These are phyloP conservation scores for Penicilliopsis zonata DNA, from an alignment of 495 filamentous ascomycete species.

Conservation along the genomic window DNA sequence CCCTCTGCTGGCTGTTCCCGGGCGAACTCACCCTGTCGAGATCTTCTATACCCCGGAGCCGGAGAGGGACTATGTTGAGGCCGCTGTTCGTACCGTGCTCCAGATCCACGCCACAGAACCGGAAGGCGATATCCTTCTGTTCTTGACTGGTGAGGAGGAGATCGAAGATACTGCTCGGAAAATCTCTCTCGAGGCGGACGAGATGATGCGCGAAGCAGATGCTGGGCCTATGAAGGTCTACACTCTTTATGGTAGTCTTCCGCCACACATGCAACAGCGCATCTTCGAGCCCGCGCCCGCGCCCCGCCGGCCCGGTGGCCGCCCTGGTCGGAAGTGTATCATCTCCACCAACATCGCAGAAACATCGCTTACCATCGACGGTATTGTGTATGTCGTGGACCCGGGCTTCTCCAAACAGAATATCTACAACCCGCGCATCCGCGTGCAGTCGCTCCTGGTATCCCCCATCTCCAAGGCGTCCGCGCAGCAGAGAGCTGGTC, in stretches of 20 bases:
- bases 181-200: conserved; percentile 79
- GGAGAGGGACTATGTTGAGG: conserved; percentile 94
- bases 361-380: conserved; percentile 94
- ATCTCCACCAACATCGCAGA: conserved; percentile 97
- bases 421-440: conserved; percentile 94
- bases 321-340: conserved; percentile 88
- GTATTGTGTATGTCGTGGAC: conserved; percentile 98
- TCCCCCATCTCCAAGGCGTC: conserved; percentile 97
- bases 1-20: conserved; percentile 85
- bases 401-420: conserved; percentile 99
- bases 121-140: conserved; percentile 91
- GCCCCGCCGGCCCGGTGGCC: conserved; percentile 57
- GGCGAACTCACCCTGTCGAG: conserved; percentile 92
- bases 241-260: conserved; percentile 87
- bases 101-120: conserved; percentile 90
- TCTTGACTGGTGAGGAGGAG: conserved; percentile 97
- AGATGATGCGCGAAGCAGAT: conserved; percentile 81
- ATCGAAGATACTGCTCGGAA: conserved; percentile 95
- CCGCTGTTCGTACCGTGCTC: conserved; percentile 82
- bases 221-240: conserved; percentile 84
- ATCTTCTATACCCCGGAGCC: conserved; percentile 97
- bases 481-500: conserved; percentile 95
- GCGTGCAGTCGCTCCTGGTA: conserved; percentile 90
- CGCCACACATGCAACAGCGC: conserved; percentile 81
- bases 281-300: conserved; percentile 87